Conservation (phyloP, 1,139 yeast genomes). For the Yamadazyma mexicana region DNA sequence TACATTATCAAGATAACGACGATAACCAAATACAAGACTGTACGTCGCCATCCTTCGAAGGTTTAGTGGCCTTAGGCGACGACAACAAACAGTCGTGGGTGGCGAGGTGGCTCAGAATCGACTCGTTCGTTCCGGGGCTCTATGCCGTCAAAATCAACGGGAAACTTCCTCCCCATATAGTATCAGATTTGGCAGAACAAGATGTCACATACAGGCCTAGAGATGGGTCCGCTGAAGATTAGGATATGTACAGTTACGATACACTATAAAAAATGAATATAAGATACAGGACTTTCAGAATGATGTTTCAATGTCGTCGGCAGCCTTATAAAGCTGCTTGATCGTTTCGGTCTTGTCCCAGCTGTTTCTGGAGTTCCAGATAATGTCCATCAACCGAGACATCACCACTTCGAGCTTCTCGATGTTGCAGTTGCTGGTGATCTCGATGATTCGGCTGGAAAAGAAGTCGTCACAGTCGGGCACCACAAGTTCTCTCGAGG, state of each 20-base stretch:
- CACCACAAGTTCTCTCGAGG: slow-evolving; percentile 19
- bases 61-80: slow-evolving; percentile 86
- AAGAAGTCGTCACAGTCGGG: slow-evolving; percentile 20
- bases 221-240: slow-evolving; percentile 92
- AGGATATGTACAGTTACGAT: slow-evolving; percentile 10
- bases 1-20: slow-evolving; percentile 77
- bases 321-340: slow-evolving; percentile 23
- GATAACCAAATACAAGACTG: slow-evolving; percentile 85
- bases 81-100: slow-evolving; percentile 89
- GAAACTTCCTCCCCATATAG: slow-evolving; percentile 82
- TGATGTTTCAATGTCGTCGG: slow-evolving; percentile 14
- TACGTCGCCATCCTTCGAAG: slow-evolving; percentile 96
- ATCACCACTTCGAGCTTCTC: slow-evolving; percentile 73
- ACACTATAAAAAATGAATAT: background rate
- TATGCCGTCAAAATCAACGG: slow-evolving; percentile 95
- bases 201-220: slow-evolving; percentile 89
- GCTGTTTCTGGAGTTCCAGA: slow-evolving; percentile 66
- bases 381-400: slow-evolving; percentile 69
- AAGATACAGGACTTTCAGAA: background rate
- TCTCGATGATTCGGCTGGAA: slow-evolving; percentile 22
- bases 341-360: slow-evolving; percentile 63
- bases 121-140: slow-evolving; percentile 84
- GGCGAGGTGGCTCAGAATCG: slow-evolving; percentile 93
- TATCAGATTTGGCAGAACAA: slow-evolving; percentile 67
- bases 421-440: slow-evolving; percentile 56